These are phyloP conservation scores for Ziziphus jujuba DNA, from an alignment of 306 rosid species.

Conservation along the genomic window DNA sequence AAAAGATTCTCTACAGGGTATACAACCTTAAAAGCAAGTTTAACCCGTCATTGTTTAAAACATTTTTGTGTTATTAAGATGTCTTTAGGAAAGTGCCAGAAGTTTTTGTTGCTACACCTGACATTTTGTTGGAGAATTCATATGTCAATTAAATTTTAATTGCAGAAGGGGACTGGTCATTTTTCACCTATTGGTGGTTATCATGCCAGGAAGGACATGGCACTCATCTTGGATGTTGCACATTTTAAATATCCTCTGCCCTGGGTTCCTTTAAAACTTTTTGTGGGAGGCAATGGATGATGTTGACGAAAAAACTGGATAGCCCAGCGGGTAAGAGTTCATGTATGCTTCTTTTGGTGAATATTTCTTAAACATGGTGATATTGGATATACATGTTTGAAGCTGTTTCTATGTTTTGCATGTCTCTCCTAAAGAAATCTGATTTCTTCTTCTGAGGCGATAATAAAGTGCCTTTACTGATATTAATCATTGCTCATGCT, in stretches of 20 bases:
- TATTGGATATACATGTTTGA: background rate
- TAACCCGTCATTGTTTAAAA: too few species aligned
- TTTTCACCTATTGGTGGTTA: slow-evolving; percentile 98
- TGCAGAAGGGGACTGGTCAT: slow-evolving; percentile 90
- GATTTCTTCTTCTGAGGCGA: background rate
- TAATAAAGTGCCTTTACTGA: too few species aligned
- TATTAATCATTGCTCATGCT: too few species aligned
- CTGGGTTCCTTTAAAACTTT: slow-evolving; percentile 80
- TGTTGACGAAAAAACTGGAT: slow-evolving; percentile 60
- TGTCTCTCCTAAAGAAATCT: background rate
- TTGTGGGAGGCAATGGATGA: slow-evolving; percentile 92
- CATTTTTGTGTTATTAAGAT: background rate
- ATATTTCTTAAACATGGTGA: background rate
- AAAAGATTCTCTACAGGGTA: too few species aligned
- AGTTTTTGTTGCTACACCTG: background rate
- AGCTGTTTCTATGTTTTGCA: background rate
- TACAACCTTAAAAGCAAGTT: too few species aligned
- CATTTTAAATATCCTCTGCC: slow-evolving; percentile 97
- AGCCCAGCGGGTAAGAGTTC: slow-evolving; percentile 64
- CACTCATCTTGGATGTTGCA: slow-evolving; percentile 88
- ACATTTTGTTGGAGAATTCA: background rate
- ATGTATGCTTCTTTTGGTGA: background rate
- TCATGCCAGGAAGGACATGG: slow-evolving; percentile 82
- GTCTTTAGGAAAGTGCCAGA: background rate
- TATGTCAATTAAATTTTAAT: slow-evolving; percentile 17